Conservation (phyloP, 768 basidiomycete genomes). For the Trametes cinnabarina region DNA sequence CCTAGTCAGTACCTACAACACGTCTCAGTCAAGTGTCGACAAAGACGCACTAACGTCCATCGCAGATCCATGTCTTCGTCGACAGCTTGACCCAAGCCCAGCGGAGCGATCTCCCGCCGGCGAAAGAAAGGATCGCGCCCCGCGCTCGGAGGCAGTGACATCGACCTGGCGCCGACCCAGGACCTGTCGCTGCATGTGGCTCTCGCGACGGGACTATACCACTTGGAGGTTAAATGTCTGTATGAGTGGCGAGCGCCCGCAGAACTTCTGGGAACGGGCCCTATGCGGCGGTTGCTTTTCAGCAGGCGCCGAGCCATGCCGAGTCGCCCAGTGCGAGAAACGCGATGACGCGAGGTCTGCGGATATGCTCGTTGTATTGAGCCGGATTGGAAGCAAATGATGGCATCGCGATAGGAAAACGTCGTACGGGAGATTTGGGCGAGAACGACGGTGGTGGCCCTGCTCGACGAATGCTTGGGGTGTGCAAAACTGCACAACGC, state of each 20-base stretch:
- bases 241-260: not conserved
- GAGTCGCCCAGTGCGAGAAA: too few relatives aligned
- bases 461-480: too few relatives aligned
- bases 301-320: not conserved
- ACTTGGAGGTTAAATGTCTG: not conserved
- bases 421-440: not conserved
- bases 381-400: too few relatives aligned
- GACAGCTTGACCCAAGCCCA: too few relatives aligned
- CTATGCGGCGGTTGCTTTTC: not conserved
- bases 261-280: not conserved
- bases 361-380: too few relatives aligned
- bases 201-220: not conserved
- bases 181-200: not conserved
- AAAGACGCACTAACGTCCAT: not conserved
- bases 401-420: too few relatives aligned
- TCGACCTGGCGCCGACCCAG: not conserved
- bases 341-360: too few relatives aligned
- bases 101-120: too few relatives aligned
- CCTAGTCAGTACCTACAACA: not conserved
- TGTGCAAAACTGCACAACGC: too few relatives aligned
- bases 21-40: not conserved
- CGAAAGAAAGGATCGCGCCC: not conserved
- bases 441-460: not conserved
- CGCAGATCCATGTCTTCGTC: not conserved
- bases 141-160: not conserved